Evolutionary conservation across 2,329 filamentous ascomycete species (phyloP), one percentile per base, ranked within the genome.

Genomic region (Sphaerulina populicola): DNA sequence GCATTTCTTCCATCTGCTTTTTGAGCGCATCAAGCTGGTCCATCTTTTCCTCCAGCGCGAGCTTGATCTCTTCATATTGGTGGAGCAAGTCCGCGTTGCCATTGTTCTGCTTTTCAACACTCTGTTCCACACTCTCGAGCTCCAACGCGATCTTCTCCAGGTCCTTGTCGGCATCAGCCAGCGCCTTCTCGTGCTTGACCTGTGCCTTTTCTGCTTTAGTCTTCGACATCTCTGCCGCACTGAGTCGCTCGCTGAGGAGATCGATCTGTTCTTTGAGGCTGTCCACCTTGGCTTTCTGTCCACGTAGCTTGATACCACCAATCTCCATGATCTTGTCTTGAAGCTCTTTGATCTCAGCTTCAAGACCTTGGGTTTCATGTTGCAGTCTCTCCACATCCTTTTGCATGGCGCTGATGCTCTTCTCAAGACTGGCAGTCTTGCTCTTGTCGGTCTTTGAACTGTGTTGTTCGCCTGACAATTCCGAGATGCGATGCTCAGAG

Each of bases 291-390:
- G 88, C 83, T 61, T 93, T 90, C 67, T 98, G 91, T 14, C 84
- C 80, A 49, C 93, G 84, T 14, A 98, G 81, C 70, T 88, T 89
- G 63, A 97, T 89, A 70, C 93, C 93, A 64, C 93, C 93, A 57
- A 95, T 85, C 69, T 96, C 85, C 93, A 98, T 97, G 64, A 98
- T 98, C 75, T 90, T 94, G 76, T 93, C 85, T 66, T 98, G 91
- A 1, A 98, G 76, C 15, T 78, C 78, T 71, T 94, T 91, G 70
- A 98, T 97, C 69, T 97, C 93, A 23, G 84, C 83, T 66, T 98
- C 93, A 7, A 95, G 82, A 41, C 84, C 93, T 1, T 86, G 81
- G n/a, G 86, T 96, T 69, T 97, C 88, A 8, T 80, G 76, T 55
- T 82, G 87, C 8, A 98, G 77, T 62, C 85, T 86, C 52, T 85